A percentile compares a stretch with the other conserved stretches of the same genome.
These are phyloP conservation scores for Fallopia convolvulus DNA, from an alignment of 148 eudicot genomes.

Conservation along the genomic window DNA sequence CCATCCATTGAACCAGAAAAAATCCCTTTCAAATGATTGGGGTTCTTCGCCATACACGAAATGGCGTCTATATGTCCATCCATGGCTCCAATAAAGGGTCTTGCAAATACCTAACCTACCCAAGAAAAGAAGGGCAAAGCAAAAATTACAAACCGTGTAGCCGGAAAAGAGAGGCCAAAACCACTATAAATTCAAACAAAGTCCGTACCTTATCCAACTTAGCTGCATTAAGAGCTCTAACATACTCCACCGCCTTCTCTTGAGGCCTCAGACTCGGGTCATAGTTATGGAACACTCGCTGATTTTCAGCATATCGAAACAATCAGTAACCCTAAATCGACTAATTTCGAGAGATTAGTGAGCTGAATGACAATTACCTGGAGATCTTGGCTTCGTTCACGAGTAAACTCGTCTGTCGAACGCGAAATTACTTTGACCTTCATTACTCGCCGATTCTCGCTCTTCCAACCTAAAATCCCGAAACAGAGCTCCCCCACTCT, in stretches of 20 bases:
- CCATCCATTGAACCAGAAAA: conserved; percentile 97
- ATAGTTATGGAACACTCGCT: conserved; percentile 81
- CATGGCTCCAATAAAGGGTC: conserved; percentile 89
- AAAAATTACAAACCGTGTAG: not conserved
- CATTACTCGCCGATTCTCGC: not conserved
- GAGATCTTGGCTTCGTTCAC: conserved; percentile 81
- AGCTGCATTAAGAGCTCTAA: conserved; percentile 81
- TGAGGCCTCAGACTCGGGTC: conserved; percentile 81
- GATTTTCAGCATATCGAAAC: not conserved
- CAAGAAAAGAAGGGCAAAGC: not conserved
- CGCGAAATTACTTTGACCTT: conserved; percentile 80
- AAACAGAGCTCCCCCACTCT: no score
- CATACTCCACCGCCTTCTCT: conserved; percentile 87
- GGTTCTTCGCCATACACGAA: conserved; percentile 92
- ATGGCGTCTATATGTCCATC: conserved; percentile 79
- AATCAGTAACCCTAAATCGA: not conserved
- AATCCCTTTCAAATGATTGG: conserved; percentile 59
- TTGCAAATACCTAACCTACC: conserved; percentile 78
- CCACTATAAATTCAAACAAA: not conserved
- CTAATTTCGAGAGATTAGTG: not conserved
- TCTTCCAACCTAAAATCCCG: no score
- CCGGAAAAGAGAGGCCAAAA: not conserved
- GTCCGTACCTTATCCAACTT: conserved; percentile 71
- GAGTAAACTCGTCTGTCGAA: conserved; percentile 73
- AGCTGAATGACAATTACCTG: conserved; percentile 35